Percentiles rank a stretch among this genome's conserved stretches.
These are phyloP conservation scores for Boletus subparvulus DNA, from an alignment of 768 basidiomycete genomes.

Conservation along the genomic window DNA sequence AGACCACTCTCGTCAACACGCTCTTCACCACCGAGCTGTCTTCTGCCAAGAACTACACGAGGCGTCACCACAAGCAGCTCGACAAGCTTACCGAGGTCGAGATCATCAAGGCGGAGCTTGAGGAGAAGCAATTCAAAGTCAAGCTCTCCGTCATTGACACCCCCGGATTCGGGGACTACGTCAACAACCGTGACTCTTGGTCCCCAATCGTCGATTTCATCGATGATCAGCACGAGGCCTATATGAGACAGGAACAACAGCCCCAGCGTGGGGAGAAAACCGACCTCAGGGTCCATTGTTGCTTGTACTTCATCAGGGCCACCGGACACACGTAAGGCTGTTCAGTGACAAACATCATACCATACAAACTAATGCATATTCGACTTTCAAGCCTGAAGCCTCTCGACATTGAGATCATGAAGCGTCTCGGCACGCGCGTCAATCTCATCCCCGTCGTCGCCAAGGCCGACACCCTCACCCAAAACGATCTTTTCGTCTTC, in stretches of 20 bases:
- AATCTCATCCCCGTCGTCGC: conserved; percentile 97
- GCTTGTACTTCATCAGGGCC: conserved; percentile 94
- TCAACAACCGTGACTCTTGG: conserved; percentile 99
- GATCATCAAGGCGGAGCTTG: conserved; percentile 98
- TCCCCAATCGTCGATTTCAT: conserved; percentile 98
- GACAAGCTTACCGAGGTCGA: conserved; percentile 99
- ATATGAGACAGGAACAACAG: conserved; percentile 98
- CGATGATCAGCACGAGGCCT: conserved; percentile 92
- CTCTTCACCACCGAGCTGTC: conserved; percentile 98
- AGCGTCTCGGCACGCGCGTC: conserved; percentile 95
- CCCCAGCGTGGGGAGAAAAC: conserved; percentile 94
- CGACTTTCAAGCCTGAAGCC: conserved; percentile 70
- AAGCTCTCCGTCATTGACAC: conserved; percentile 99
- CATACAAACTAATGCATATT: conserved; percentile 3
- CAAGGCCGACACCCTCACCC: conserved; percentile 96
- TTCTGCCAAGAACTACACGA: conserved; percentile 83
- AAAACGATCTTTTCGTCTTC: conserved; percentile 86
- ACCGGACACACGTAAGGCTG: conserved; percentile 89
- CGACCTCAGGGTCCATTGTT: conserved; percentile 94
- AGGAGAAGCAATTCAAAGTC: conserved; percentile 99
- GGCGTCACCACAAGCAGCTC: conserved; percentile 91
- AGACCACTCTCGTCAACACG: conserved; percentile 98
- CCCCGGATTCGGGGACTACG: conserved; percentile 99
- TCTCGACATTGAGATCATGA: conserved; percentile 99
- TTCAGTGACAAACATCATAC: not conserved